Evolutionary conservation across 2,329 filamentous ascomycete genomes (phyloP).

Genomic region (Ceratocystis smalleyi): DNA sequence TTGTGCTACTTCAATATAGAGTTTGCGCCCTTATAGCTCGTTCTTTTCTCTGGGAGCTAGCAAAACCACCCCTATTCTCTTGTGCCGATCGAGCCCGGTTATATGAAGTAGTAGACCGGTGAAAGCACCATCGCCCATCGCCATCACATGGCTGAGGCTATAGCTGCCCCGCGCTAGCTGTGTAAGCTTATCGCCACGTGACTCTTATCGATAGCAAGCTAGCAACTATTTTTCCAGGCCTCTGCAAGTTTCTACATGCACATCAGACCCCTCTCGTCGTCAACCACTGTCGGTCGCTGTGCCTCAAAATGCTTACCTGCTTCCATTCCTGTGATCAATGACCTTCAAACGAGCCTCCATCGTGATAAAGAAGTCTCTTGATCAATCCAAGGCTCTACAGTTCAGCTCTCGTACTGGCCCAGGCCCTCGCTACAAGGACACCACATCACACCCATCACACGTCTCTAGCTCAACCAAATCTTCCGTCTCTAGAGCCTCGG

Average conservation of each 20-base stretch:
- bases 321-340: neutral
- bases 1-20: too few relatives aligned
- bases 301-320: neutral
- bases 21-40: too few relatives aligned
- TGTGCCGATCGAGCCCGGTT: too few relatives aligned
- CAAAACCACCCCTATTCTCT: too few relatives aligned
- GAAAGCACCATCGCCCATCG: neutral
- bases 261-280: neutral
- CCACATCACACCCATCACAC: neutral
- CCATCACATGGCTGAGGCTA: neutral
- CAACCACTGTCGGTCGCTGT: neutral
- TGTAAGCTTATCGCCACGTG: slow-evolving; percentile 2
- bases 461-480: neutral
- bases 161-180: neutral
- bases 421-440: neutral
- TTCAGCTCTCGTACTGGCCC: neutral
- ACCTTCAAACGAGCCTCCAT: neutral
- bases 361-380: slow-evolving; percentile 2
- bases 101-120: neutral
- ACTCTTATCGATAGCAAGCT: neutral
- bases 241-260: neutral
- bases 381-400: neutral
- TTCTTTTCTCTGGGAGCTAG: too few relatives aligned
- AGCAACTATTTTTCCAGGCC: neutral
- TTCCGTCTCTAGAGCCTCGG: neutral